phyloP scores from a whole-genome alignment of 2,329 filamentous ascomycete genomes.

The Seiridium unicorne region DNA sequence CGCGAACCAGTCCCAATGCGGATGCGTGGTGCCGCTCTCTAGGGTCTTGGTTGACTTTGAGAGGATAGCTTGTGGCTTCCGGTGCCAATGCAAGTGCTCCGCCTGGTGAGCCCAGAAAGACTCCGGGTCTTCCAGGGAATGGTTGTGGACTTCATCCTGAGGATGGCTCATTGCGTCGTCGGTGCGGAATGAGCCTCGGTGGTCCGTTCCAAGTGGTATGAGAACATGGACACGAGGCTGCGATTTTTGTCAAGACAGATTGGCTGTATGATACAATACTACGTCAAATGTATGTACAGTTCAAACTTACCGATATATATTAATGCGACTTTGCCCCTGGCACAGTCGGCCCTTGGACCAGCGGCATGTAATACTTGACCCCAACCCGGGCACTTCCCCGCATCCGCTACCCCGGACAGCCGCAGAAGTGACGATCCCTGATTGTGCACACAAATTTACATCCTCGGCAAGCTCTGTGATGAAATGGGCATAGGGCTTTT shows the following conservation, averaged over 20 bases:
- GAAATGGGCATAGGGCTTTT: no score
- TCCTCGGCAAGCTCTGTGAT: not conserved
- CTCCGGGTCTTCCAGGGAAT: constrained; percentile 67
- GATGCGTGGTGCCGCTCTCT: constrained; percentile 59
- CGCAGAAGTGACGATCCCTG: not conserved
- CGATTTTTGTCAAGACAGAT: no score
- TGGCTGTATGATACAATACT: no score
- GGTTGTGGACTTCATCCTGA: constrained; percentile 51
- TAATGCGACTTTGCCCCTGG: no score
- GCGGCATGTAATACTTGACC: not conserved
- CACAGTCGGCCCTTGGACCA: not conserved
- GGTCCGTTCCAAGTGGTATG: no score
- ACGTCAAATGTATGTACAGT: no score
- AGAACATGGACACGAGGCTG: no score
- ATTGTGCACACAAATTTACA: not conserved
- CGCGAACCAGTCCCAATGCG: constrained; percentile 87
- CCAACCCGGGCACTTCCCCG: constrained; percentile 4
- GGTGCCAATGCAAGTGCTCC: constrained; percentile 77
- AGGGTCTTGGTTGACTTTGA: constrained; percentile 61
- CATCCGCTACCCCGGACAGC: constrained; percentile 9
- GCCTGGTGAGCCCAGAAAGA: constrained; percentile 77
- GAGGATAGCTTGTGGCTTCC: constrained; percentile 64
- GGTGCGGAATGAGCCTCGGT: no score
- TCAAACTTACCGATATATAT: no score
- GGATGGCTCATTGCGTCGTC: constrained; percentile 28